Conservation (phyloP, 2,329 filamentous ascomycete genomes). For the Blastomyces parvus region DNA sequence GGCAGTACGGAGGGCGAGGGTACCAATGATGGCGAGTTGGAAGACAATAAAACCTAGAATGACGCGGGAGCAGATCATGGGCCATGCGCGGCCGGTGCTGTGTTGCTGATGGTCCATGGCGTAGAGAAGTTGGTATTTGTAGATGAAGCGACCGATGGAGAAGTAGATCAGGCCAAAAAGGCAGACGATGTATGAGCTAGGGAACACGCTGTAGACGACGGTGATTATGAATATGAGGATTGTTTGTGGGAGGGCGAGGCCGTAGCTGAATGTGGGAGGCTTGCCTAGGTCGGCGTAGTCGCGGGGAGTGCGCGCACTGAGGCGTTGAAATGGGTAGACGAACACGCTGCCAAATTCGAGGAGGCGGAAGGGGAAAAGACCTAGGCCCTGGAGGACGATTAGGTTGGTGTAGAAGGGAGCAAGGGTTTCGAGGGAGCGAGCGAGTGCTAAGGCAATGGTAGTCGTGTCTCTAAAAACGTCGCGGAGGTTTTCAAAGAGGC, state of each 20-base stretch:
- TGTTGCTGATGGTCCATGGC: conserved; percentile 97
- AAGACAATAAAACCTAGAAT: conserved; percentile 80
- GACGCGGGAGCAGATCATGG: conserved; percentile 89
- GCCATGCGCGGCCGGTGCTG: conserved; percentile 87
- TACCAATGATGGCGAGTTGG: conserved; percentile 81
- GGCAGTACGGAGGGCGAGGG: conserved; percentile 64
- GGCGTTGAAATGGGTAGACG: conserved; percentile 69
- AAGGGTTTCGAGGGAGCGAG: conserved; percentile 62
- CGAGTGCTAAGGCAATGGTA: conserved; percentile 65
- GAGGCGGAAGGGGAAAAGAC: conserved; percentile 83
- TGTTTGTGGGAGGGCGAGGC: conserved; percentile 88
- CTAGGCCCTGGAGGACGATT: conserved; percentile 87
- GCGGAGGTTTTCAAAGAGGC: conserved; percentile 53
- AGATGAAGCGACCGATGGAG: conserved; percentile 68
- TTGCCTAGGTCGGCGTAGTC: conserved; percentile 75
- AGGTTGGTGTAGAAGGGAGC: conserved; percentile 86
- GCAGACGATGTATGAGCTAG: conserved; percentile 68
- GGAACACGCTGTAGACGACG: conserved; percentile 83
- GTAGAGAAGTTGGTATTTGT: conserved; percentile 96
- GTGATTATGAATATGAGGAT: conserved; percentile 92
- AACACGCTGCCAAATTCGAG: conserved; percentile 80
- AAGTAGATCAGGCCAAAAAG: conserved; percentile 63
- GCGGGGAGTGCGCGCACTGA: conserved; percentile 76
- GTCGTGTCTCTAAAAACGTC: conserved; percentile 70
- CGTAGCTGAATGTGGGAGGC: conserved; percentile 86